A percentile compares a stretch with the other conserved stretches of the same genome.
Evolutionary conservation across 306 rosid species (phyloP).

Genomic region (peach (Prunus persica)): Prunus_persica_NCBIv2 NC_034014.1:22103501-22104000

Average conservation of each 20-base stretch:
- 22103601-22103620: slow-evolving; percentile 39
- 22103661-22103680: slow-evolving; percentile 20
- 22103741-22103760: slow-evolving; percentile 28
- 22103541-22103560: not conserved
- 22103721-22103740: slow-evolving; percentile 29
- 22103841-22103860: slow-evolving; percentile 11
- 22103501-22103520: not conserved
- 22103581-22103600: slow-evolving; percentile 20
- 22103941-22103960: slow-evolving; percentile 25
- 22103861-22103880: slow-evolving; percentile 28
- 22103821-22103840: slow-evolving; percentile 30
- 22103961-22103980: slow-evolving; percentile 11
- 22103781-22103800: slow-evolving; percentile 31
- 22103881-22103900: slow-evolving; percentile 23
- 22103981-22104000: slow-evolving; percentile 26
- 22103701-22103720: slow-evolving; percentile 27
- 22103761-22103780: slow-evolving; percentile 21
- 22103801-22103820: slow-evolving; percentile 36
- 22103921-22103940: slow-evolving; percentile 25
- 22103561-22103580: not conserved
- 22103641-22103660: slow-evolving; percentile 9
- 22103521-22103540: not conserved
- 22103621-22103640: slow-evolving; percentile 8
- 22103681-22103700: slow-evolving; percentile 21
- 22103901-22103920: slow-evolving; percentile 39